Conservation (phyloP, 2,329 filamentous ascomycete species). For the Aspergillus sp. region DNA sequence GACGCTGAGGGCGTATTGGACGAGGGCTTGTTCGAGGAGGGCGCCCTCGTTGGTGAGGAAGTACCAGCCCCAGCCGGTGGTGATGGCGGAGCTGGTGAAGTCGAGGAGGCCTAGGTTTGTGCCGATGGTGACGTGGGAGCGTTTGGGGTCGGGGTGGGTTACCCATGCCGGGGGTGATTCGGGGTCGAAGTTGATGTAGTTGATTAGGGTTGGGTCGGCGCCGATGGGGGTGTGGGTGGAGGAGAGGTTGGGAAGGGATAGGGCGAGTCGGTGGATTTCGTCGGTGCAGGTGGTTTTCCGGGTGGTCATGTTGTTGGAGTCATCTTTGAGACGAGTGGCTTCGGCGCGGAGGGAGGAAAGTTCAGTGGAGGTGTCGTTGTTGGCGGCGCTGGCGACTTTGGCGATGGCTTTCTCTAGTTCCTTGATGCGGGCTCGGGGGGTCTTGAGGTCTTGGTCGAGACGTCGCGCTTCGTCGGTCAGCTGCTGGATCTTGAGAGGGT, state of each 20-base stretch:
- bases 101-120: conserved; percentile 85
- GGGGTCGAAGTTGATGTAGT: conserved; percentile 76
- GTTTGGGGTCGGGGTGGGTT: conserved; percentile 29
- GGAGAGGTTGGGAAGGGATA: conserved; percentile 84
- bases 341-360: conserved; percentile 37
- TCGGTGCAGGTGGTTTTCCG: conserved; percentile 40
- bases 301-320: conserved; percentile 34
- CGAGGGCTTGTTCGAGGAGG: conserved; percentile 88
- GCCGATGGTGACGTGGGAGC: conserved; percentile 85
- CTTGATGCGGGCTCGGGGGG: conserved; percentile 47
- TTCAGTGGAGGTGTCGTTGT: conserved; percentile 17
- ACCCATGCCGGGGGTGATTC: conserved; percentile 41
- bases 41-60: conserved; percentile 90
- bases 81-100: conserved; percentile 77
- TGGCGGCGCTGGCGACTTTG: conserved; percentile 31
- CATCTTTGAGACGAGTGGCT: conserved; percentile 43
- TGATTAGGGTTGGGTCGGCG: conserved; percentile 64
- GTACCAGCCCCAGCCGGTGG: conserved; percentile 97
- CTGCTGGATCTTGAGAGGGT: conserved; percentile 56
- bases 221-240: conserved; percentile 73
- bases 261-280: conserved; percentile 74
- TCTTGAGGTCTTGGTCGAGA: conserved; percentile 44
- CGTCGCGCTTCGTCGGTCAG: conserved; percentile 40
- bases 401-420: conserved; percentile 46
- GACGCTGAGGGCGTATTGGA: conserved; percentile 79